Conservation (phyloP, 495 filamentous ascomycete genomes). For the Extremus antarcticus region DNA sequence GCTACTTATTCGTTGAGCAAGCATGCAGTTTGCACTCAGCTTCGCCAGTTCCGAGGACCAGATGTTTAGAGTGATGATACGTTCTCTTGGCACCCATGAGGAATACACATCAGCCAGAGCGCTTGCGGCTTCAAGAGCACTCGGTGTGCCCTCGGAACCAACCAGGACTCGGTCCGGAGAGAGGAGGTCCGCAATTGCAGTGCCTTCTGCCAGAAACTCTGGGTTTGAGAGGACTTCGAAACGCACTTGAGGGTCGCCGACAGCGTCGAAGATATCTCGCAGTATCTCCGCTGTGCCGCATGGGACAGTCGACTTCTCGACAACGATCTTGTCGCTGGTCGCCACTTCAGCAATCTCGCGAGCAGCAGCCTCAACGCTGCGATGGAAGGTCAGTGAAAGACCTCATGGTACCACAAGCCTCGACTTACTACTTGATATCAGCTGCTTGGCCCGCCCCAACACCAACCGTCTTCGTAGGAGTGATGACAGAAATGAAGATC, state of each 20-base stretch:
- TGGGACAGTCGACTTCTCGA: slow-evolving; percentile 79
- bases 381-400: slow-evolving; percentile 29
- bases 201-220: slow-evolving; percentile 73
- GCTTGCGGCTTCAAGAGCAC: slow-evolving; percentile 51
- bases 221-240: slow-evolving; percentile 80
- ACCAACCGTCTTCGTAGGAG: slow-evolving; percentile 64
- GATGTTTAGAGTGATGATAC: slow-evolving; percentile 56
- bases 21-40: slow-evolving; percentile 68
- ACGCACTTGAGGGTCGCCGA: slow-evolving; percentile 42
- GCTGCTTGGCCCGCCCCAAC: slow-evolving; percentile 60
- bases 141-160: slow-evolving; percentile 48
- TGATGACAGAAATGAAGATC: slow-evolving; percentile 71
- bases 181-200: slow-evolving; percentile 59
- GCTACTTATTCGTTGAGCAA: slow-evolving; percentile 74
- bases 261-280: slow-evolving; percentile 58
- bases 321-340: slow-evolving; percentile 57
- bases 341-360: slow-evolving; percentile 56
- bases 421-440: slow-evolving; percentile 29
- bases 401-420: background rate
- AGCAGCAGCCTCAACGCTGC: slow-evolving; percentile 59
- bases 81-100: slow-evolving; percentile 51
- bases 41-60: slow-evolving; percentile 78
- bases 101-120: slow-evolving; percentile 55
- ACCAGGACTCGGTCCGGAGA: slow-evolving; percentile 69
- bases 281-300: slow-evolving; percentile 65